Evolutionary conservation across 345 rosid species (phyloP).

Genomic region (Dovyalis caffra): DNA sequence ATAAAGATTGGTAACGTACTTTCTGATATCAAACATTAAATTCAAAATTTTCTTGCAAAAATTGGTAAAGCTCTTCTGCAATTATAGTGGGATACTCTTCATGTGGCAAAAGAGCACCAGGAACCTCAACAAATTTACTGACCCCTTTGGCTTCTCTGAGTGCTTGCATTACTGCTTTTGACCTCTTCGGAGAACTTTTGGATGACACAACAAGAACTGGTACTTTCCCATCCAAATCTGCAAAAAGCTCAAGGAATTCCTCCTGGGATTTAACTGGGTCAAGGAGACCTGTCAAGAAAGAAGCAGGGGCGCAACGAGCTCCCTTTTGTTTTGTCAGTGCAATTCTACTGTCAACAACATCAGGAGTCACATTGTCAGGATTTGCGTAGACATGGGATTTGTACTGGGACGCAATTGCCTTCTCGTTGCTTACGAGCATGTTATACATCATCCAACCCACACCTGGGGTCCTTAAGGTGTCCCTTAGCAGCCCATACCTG

Average conservation of each 20-base stretch:
- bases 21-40: conserved; percentile 11
- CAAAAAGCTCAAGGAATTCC: conserved; percentile 70
- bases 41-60: conserved; percentile 56
- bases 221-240: conserved; percentile 53
- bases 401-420: conserved; percentile 80
- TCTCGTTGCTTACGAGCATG: conserved; percentile 90
- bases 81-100: conserved; percentile 79
- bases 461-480: conserved; percentile 77
- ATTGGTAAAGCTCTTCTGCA: conserved; percentile 60
- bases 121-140: conserved; percentile 67
- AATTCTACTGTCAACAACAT: conserved; percentile 57
- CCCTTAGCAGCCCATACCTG: conserved; percentile 80
- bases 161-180: conserved; percentile 92
- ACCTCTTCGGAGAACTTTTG: conserved; percentile 73
- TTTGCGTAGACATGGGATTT: conserved; percentile 87
- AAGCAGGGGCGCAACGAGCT: conserved; percentile 83
- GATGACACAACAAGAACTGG: conserved; percentile 67
- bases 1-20: too few species aligned
- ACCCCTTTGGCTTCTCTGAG: conserved; percentile 68
- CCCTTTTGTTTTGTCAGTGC: conserved; percentile 67
- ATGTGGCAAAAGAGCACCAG: conserved; percentile 85
- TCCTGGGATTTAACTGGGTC: conserved; percentile 74
- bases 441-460: conserved; percentile 94
- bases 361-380: conserved; percentile 70
- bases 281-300: conserved; percentile 88